Base-by-base conservation (phyloP, 108 stramenopile genomes). In the Asterionellopsis glacialis region DNA sequence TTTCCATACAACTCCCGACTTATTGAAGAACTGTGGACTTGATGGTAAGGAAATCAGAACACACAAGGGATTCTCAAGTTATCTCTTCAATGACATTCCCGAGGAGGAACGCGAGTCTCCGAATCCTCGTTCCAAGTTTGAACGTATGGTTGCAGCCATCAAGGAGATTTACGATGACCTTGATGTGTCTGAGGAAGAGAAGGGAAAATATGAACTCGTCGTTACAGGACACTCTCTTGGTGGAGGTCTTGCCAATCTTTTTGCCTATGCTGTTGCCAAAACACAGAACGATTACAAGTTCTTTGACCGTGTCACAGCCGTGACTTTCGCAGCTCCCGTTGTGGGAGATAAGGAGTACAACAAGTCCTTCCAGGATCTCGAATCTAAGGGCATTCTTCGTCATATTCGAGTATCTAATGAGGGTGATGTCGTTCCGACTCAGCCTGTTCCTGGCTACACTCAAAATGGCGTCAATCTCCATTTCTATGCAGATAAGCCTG, bases 211-310 rank as follows among this genome's bases (percentile, higher is more conserved):
- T 45, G 60, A 64, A 6, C 68, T 86, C 11, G 61, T 56, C 44
- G 76, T 83, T 10, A 83, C 82, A 33, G 85, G 85, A 9, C 80
- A 83, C 53, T 74, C 72, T 51, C 72, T 86, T 38, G 85, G 85
- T 4, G 85, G 81, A 15, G 81, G 73, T 9, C 68, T 86, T 11
- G 66, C 75, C 0, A 61, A 67, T 24, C 44, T 86, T 11, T 86
- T 86, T 51, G 68, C 78, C 41, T 80, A 5, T 33, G 33, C 33
- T 2, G 7, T 33, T 7, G 33, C 33, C 33, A 33, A 18, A 9
- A 55, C 16, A 55, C n/a, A 28, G 38, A 16, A 21, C 16, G n/a
- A 19, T 9, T 21, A 5, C 33, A 33, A 33, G 7, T 33, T 55
- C 18, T 55, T 55, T 40, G 22, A 55, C 23, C 1, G 9, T 1